Evolutionary conservation across 805 yeast genomes (phyloP), one percentile per base, ranked within the genome.

Genomic region (Candida ponderosae): DNA sequence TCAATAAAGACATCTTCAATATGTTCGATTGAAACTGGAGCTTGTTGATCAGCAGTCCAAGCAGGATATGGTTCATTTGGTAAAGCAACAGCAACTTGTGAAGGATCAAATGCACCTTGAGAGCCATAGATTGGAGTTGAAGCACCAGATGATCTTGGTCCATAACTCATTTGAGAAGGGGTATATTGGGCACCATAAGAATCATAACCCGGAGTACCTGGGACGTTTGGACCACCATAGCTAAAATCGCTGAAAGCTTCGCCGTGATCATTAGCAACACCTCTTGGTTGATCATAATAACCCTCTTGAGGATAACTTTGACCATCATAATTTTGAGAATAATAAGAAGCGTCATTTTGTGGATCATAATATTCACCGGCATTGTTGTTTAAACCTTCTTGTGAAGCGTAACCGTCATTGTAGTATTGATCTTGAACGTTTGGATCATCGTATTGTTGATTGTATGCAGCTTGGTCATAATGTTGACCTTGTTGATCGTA

Each of bases 61-160:
- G 98, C 97, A 32, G 99, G 98, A 61, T 90, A 93, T 26, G 98
- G 99, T 61, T 93, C 93, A 32, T 88, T 77, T 51, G 95, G 72
- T 65, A 81, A 50, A 59, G 86, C 81, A 70, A 79, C 65, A 54
- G 84, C 65, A 56, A 76, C 60, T 54, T 79, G 63, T 7, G 78
- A 66, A 26, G 83, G 81, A 51, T 78, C 81, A 52, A 75, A 66
- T 6, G 60, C 65, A 37, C 62, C 63, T 42, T 70, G 73, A 39
- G 78, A 77, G 30, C 93, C 94, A 56, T 84, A 84, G 48, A 86
- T 76, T 17, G 98, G 97, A 31, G 98, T 93, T 2, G 96, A 86
- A 31, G 96, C 86, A 43, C 97, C 97, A 11, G 94, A 80, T 1
- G 93, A 82, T 54, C 93, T 76, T 55, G 82, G 82, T 46, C 84